These are phyloP conservation scores for Grammothele lineata DNA, from an alignment of 768 basidiomycete species.

Conservation along the genomic window DNA sequence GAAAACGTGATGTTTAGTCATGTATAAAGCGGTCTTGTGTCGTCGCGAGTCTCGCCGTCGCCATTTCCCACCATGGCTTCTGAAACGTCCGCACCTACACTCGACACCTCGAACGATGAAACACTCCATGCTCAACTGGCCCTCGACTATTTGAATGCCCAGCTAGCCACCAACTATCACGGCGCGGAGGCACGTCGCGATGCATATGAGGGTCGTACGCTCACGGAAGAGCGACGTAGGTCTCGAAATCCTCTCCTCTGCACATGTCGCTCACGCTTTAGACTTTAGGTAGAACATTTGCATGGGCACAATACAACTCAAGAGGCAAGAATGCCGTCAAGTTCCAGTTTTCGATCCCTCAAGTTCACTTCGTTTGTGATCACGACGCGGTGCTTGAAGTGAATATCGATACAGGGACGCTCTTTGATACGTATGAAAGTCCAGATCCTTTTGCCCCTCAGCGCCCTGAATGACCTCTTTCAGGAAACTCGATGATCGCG, in stretches of 20 bases:
- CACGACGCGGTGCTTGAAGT: slow-evolving; percentile 28
- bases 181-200: slow-evolving; percentile 18
- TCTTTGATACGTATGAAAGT: background rate
- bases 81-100: too few species aligned
- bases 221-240: slow-evolving; percentile 18
- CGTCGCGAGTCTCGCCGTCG: too few species aligned
- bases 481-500: background rate
- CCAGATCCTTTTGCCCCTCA: background rate
- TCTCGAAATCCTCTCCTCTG: background rate
- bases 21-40: too few species aligned
- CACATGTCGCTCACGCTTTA: background rate
- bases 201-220: slow-evolving; percentile 8
- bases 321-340: slow-evolving; percentile 13
- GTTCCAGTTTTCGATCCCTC: slow-evolving; percentile 21
- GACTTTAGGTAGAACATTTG: background rate
- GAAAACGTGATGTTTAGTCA: too few species aligned
- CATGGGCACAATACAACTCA: background rate
- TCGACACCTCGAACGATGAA: too few species aligned
- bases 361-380: slow-evolving; percentile 30
- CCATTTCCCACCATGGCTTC: too few species aligned
- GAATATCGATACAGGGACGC: slow-evolving; percentile 22
- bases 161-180: slow-evolving; percentile 20
- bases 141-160: slow-evolving; percentile 22
- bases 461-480: background rate
- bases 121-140: slow-evolving; percentile 14